Base-by-base conservation (phyloP, 1,284 basidiomycete genomes). In the Cryptococcus sp. region DNA sequence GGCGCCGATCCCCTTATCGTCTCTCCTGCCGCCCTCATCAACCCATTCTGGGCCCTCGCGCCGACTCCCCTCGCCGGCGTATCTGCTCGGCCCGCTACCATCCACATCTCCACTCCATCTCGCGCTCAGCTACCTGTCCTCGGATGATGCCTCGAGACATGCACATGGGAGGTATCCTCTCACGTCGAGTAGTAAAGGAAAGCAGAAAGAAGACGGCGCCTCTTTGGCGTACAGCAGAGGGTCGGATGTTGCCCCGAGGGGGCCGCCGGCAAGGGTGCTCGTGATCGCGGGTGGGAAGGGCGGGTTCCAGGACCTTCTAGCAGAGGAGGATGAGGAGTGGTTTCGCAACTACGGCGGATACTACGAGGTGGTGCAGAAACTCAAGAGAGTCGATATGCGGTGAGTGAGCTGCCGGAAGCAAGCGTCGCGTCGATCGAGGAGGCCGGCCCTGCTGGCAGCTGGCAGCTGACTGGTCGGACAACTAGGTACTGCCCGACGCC, bases 281-380 rank as follows among this genome's bases (percentile, higher is more conserved):
- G 59, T 75, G n/a, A 51, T 75, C n/a, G 71, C 71, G 4, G 69
- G 70, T 2, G 44, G 59, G 2, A 67, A 64, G 18, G 56, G 50
- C 4, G 46, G 21, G 0, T 65, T 55, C 40, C 63, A 64, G 13
- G 57, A 66, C 23, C 46, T 48, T 2, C 46, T 75, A 4, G 63
- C 71, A 46, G 68, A 67, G 9, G 67, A 72, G 13, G 72, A 73
- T 56, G 68, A 72, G 50, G 62, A 64, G 48, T 64, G 56, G 50
- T 52, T 73, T 37, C 62, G 72, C 45, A 43, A 42, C 0, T 46
- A 62, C 45, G 64, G 67, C 21, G 60, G 62, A 2, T 20, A 58
- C 8, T 62, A 58, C 44, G 51, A 39, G 1, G 57, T 63, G 0
- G 11, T 67, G 12, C 36, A 62, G 46, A 44, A 45, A 28, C 57